These are phyloP conservation scores for Nemania bipapillata DNA, from an alignment of 2,329 filamentous ascomycete species.

Conservation along the genomic window DNA sequence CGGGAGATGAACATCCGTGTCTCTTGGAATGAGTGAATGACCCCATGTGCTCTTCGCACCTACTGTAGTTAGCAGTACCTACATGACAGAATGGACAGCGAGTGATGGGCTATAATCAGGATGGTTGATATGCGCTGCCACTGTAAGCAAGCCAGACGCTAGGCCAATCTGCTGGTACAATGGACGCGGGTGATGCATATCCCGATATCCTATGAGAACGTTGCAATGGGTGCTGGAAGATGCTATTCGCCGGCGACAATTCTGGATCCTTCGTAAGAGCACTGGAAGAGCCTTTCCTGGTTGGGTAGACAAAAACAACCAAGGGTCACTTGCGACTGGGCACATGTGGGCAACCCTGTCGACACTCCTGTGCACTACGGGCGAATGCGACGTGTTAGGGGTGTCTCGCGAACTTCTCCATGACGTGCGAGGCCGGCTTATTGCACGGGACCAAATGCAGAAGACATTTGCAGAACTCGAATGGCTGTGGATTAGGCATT, in stretches of 20 bases:
- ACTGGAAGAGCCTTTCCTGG: constrained; percentile 41
- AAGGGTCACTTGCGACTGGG: constrained; percentile 35
- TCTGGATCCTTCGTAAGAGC: constrained; percentile 41
- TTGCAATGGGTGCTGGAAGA: constrained; percentile 48
- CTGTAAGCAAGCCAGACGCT: constrained; percentile 51
- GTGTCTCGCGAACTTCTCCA: neutral
- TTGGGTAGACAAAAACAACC: constrained; percentile 43
- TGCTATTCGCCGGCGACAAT: constrained; percentile 52
- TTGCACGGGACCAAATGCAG: neutral
- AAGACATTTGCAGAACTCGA: neutral
- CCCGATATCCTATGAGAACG: constrained; percentile 56
- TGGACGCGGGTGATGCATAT: constrained; percentile 56
- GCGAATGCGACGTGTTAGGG: constrained; percentile 6
- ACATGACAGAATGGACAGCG: neutral
- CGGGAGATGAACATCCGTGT: constrained; percentile 16
- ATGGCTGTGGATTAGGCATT: neutral
- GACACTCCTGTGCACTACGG: neutral
- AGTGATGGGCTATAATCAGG: constrained; percentile 25
- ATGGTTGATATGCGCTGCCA: constrained; percentile 41
- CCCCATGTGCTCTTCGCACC: neutral
- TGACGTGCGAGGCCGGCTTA: constrained; percentile 1
- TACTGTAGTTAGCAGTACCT: neutral
- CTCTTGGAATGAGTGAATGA: constrained; percentile 18
- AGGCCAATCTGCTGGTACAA: constrained; percentile 59
- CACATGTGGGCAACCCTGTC: constrained; percentile 39